These are phyloP conservation scores for Bonnemaisonia californica DNA, from an alignment of 31 red algal genomes.

Conservation along the genomic window DNA sequence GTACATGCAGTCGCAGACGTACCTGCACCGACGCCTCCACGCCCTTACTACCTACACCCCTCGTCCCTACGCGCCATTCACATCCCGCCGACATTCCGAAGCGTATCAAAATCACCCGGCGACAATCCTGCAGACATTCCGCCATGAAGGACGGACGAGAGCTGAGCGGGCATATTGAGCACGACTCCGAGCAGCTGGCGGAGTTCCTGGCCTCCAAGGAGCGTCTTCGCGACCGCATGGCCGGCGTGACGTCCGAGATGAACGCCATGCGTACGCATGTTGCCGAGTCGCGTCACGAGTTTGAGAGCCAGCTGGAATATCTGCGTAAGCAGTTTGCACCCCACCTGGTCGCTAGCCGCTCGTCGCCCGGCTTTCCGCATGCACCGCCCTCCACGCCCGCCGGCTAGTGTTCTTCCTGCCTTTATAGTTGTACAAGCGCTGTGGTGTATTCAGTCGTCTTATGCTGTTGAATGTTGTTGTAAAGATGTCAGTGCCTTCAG, in stretches of 20 bases:
- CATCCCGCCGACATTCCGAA: too few relatives aligned
- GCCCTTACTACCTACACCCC: too few relatives aligned
- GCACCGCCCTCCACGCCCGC: constrained; percentile 45
- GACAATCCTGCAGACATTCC: not conserved
- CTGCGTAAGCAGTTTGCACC: constrained; percentile 41
- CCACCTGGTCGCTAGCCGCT: not conserved
- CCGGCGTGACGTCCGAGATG: constrained; percentile 20
- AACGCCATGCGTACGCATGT: constrained; percentile 29
- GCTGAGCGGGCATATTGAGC: constrained; percentile 23
- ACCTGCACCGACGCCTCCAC: not conserved
- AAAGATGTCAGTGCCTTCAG: not conserved
- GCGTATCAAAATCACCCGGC: too few relatives aligned
- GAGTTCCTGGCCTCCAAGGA: constrained; percentile 53
- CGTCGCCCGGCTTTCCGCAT: not conserved
- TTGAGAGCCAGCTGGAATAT: constrained; percentile 45
- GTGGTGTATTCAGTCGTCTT: not conserved
- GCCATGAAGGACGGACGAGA: not conserved
- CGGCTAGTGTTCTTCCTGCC: too few relatives aligned
- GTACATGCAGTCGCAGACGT: too few relatives aligned
- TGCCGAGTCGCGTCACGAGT: constrained; percentile 24
- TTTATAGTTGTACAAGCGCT: too few relatives aligned
- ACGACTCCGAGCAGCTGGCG: constrained; percentile 40
- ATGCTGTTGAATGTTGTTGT: not conserved
- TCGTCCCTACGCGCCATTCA: too few relatives aligned
- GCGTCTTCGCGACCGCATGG: constrained; percentile 44